These are phyloP conservation scores for Endocalyx cinctus DNA, from an alignment of 2,329 filamentous ascomycete species.

Conservation along the genomic window DNA sequence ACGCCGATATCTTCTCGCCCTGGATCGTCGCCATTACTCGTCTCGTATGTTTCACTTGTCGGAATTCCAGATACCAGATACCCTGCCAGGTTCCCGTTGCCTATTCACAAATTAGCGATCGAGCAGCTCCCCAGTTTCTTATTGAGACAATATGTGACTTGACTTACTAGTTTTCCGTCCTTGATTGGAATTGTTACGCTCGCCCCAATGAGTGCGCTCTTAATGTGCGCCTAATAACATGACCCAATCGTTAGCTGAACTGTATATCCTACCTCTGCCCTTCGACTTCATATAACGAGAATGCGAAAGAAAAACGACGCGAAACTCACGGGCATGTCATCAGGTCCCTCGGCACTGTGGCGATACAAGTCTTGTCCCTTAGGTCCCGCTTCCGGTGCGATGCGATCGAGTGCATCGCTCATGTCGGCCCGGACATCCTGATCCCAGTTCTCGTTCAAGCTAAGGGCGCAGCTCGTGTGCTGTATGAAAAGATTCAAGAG, in stretches of 20 bases:
- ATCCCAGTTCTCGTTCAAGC: conserved; percentile 89
- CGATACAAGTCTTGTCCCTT: conserved; percentile 73
- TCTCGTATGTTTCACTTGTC: conserved; percentile 68
- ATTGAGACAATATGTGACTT: not conserved
- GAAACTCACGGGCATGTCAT: conserved; percentile 82
- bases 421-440: conserved; percentile 84
- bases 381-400: conserved; percentile 73
- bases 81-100: conserved; percentile 73
- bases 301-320: conserved; percentile 3
- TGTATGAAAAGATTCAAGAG: conserved; percentile 88
- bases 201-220: conserved; percentile 82
- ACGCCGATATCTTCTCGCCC: conserved; percentile 68
- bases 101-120: conserved; percentile 24
- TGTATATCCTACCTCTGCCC: not conserved
- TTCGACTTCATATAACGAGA: not conserved
- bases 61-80: conserved; percentile 93
- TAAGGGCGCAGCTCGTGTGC: conserved; percentile 88
- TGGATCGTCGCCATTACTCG: conserved; percentile 91
- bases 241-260: not conserved
- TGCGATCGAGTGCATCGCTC: conserved; percentile 86
- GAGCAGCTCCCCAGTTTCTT: not conserved
- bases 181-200: conserved; percentile 88
- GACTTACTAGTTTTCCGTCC: conserved; percentile 68
- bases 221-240: conserved; percentile 73
- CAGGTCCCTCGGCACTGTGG: conserved; percentile 79